Conservation (phyloP, 225 moss, liverwort and hornwort genomes). For the Pseudisothecium myosuroides region DNA sequence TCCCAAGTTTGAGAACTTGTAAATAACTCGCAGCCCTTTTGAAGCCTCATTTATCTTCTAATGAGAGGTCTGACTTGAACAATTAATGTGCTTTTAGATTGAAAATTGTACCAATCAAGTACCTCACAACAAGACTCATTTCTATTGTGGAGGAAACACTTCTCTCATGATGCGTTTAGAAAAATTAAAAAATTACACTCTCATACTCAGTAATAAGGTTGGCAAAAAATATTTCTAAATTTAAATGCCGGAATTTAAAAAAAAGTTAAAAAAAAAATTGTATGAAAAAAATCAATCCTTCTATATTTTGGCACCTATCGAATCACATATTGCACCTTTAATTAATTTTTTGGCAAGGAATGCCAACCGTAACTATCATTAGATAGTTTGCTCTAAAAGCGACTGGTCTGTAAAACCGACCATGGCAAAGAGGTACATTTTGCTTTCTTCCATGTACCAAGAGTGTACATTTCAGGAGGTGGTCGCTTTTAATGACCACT, state of each 20-base stretch:
- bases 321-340: too few relatives aligned
- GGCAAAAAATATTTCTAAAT: not conserved
- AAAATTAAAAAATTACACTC: not conserved
- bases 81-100: not conserved
- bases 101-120: not conserved
- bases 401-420: too few relatives aligned
- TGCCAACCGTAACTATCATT: not conserved
- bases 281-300: too few relatives aligned
- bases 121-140: not conserved
- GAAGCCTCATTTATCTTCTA: too few relatives aligned
- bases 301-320: fast-evolving
- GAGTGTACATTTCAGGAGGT: too few relatives aligned
- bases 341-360: not conserved
- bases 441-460: too few relatives aligned
- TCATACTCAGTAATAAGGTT: fast-evolving
- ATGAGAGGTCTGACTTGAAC: too few relatives aligned
- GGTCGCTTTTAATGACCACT: too few relatives aligned
- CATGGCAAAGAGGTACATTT: too few relatives aligned
- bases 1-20: too few relatives aligned
- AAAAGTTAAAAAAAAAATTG: not conserved
- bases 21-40: too few relatives aligned
- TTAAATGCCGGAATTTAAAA: fast-evolving
- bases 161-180: fast-evolving
- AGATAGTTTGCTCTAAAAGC: too few relatives aligned
- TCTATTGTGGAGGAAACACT: not conserved